Percentiles rank a stretch among this genome's conserved stretches.
These are phyloP conservation scores for Magnaporthiopsis incrustans DNA, from an alignment of 2,329 filamentous ascomycete genomes.

Conservation along the genomic window DNA sequence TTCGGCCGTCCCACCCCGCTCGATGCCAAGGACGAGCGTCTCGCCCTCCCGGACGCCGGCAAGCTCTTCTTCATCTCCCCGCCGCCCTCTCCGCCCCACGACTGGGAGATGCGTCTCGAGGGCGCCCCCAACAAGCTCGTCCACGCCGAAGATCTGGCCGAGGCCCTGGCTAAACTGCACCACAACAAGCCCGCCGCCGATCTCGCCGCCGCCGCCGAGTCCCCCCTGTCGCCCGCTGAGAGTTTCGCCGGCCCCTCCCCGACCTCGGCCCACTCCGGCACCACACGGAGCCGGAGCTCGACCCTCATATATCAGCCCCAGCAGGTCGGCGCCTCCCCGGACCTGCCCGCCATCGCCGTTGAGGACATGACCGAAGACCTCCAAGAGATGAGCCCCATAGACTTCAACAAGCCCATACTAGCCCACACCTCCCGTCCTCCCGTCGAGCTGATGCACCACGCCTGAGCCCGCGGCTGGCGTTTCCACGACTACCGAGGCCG, in stretches of 20 bases:
- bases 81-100: constrained; percentile 59
- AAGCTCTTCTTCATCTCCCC: constrained; percentile 69
- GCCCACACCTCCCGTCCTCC: constrained; percentile 56
- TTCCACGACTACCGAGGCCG: too few relatives aligned
- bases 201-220: constrained; percentile 15
- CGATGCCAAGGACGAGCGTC: constrained; percentile 45
- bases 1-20: constrained; percentile 57
- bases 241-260: constrained; percentile 19
- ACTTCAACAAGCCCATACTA: constrained; percentile 38
- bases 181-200: constrained; percentile 28
- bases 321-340: constrained; percentile 44
- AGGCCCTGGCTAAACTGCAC: constrained; percentile 55
- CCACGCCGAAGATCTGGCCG: constrained; percentile 60
- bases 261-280: constrained; percentile 15
- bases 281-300: constrained; percentile 49
- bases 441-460: constrained; percentile 53
- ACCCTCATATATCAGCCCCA: constrained; percentile 58
- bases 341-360: constrained; percentile 57
- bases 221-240: constrained; percentile 34
- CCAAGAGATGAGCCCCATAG: constrained; percentile 32
- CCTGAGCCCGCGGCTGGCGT: constrained; percentile 14
- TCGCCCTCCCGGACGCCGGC: constrained; percentile 59
- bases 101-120: constrained; percentile 61
- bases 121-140: constrained; percentile 64
- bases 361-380: constrained; percentile 58